Percentiles rank a stretch among this genome's conserved stretches.
Conservation (phyloP, 2,329 filamentous ascomycete genomes). For the Coniochaeta ligniaria region DNA sequence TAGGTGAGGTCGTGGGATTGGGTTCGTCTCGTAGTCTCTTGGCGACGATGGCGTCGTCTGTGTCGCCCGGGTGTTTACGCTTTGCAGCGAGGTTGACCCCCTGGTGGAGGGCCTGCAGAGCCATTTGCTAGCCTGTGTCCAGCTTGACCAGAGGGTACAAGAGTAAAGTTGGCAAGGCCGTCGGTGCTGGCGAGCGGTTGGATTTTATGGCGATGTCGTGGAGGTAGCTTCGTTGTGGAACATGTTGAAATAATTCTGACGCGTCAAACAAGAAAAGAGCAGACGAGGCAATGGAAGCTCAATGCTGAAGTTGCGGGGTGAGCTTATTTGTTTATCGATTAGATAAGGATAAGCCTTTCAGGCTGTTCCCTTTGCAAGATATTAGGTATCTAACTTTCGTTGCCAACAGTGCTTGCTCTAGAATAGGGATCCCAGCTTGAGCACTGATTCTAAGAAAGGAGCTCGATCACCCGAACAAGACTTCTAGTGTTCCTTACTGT, state of each 20-base stretch:
- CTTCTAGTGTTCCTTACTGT: too few relatives aligned
- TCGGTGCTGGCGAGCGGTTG: neutral
- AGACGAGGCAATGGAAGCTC: too few relatives aligned
- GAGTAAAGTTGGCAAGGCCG: neutral
- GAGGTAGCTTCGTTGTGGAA: neutral
- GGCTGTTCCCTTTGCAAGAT: too few relatives aligned
- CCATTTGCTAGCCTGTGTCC: neutral
- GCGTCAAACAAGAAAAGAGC: neutral
- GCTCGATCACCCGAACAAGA: too few relatives aligned
- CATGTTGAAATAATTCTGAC: neutral
- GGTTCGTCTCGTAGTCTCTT: neutral
- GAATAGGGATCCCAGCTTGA: too few relatives aligned
- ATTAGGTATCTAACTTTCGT: neutral
- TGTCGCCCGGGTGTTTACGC: constrained; percentile 3
- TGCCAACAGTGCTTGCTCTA: too few relatives aligned
- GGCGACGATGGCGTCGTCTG: neutral
- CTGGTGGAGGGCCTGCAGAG: constrained; percentile 1
- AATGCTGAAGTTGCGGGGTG: neutral
- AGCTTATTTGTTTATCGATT: neutral
- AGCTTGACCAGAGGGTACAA: neutral
- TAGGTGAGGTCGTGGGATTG: neutral
- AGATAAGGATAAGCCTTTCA: neutral
- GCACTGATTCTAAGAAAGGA: too few relatives aligned
- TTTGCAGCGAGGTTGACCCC: constrained; percentile 4
- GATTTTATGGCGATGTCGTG: neutral